Evolutionary conservation across 495 filamentous ascomycete species (phyloP), one percentile per base, ranked within the genome.

Genomic region (Penicillium mononematosum): DNA sequence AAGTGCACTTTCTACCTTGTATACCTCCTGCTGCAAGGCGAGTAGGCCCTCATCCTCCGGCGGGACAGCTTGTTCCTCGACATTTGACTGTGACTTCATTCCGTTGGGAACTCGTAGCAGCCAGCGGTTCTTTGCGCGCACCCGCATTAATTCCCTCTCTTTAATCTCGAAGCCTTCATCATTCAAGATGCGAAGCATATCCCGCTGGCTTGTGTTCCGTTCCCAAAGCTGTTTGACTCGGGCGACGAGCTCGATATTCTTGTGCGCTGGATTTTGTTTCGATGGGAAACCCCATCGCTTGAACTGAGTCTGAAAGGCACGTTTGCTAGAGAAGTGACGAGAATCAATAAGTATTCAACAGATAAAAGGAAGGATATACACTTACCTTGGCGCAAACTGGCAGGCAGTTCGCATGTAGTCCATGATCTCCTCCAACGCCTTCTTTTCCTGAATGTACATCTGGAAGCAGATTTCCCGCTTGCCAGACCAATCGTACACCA

Each of bases 151-250:
- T 64, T 90, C 85, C 2, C 86, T 75, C 58, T 87, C 81, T 58
- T 84, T 87, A 55, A 92, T 82, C 29, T 85, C 75, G 64, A 84
- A 91, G 5, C 90, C 90, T 64, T 90, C 87, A 14, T 81, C 76
- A 45, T 83, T 82, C 42, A 94, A 76, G 12, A 81, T 82, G n/a
- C 71, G 69, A 29, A 90, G 78, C 85, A 94, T 94, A 48, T 90
- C 83, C 55, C 81, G 81, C 61, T 89, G 87, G 38, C 70, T 78
- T 4, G 80, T 76, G 59, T 92, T 92, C 34, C 74, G 73, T 64
- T 88, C 85, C 89, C 89, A 94, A 58, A 94, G 81, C 75, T 91
- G 79, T 57, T 83, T 83, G 43, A 90, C 80, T 1, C 89, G 81
- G 3, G 77, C 81, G 19, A 89, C 82, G 10, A 94, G 79, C 12